Evolutionary conservation across 441 rosid species (phyloP).

Genomic region (Brassica balearica): DNA sequence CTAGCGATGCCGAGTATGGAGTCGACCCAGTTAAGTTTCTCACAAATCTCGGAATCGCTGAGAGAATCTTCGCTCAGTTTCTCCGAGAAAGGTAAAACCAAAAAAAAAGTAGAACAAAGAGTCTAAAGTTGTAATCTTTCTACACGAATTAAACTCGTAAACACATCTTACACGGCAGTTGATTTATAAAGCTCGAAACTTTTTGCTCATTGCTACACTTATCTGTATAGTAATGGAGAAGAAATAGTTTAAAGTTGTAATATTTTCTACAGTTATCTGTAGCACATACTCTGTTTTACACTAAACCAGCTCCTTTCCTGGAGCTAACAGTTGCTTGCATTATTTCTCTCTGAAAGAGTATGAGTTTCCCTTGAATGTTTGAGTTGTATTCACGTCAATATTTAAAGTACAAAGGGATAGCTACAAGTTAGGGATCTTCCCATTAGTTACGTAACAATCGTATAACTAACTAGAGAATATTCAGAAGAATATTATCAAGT

Average conservation of each 20-base stretch:
- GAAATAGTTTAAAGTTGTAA: too few species aligned
- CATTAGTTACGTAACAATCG: too few species aligned
- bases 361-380: too few species aligned
- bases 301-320: too few species aligned
- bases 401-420: too few species aligned
- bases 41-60: conserved; percentile 69
- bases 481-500: neutral
- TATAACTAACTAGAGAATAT: neutral
- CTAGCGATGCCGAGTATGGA: conserved; percentile 36
- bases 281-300: too few species aligned
- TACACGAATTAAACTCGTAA: neutral
- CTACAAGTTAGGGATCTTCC: too few species aligned
- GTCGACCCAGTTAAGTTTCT: conserved; percentile 55
- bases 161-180: neutral
- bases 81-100: conserved; percentile 82
- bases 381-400: too few species aligned
- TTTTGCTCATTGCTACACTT: neutral
- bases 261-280: neutral
- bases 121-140: neutral
- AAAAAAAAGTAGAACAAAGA: conserved; percentile 42
- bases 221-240: neutral
- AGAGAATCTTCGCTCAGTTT: conserved; percentile 81
- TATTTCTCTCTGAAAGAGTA: too few species aligned
- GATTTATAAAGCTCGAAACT: neutral
- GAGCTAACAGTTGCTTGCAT: too few species aligned